These are phyloP conservation scores for Geosmithia morbida DNA, from an alignment of 2,329 filamentous ascomycete species.

Conservation along the genomic window DNA sequence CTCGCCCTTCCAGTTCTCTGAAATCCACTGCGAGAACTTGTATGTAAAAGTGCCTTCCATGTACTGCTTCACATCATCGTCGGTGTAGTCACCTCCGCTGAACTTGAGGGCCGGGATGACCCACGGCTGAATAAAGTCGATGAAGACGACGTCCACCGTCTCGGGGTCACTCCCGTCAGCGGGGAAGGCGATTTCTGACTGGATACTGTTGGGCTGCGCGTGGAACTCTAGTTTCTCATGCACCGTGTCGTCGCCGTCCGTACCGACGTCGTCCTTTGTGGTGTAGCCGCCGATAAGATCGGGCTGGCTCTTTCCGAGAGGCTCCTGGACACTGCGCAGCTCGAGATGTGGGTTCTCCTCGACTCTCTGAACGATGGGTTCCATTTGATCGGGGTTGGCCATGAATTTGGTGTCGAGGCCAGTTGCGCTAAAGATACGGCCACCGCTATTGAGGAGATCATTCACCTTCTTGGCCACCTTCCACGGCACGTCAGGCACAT, in stretches of 20 bases:
- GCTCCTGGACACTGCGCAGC: conserved; percentile 10
- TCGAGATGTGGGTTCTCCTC: conserved; percentile 14
- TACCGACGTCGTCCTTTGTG: conserved; percentile 69
- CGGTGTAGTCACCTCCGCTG: conserved; percentile 33
- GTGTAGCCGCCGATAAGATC: conserved; percentile 61
- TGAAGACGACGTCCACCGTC: conserved; percentile 75
- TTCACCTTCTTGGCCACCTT: conserved; percentile 55
- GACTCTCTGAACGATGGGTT: conserved; percentile 5
- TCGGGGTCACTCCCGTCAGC: conserved; percentile 38
- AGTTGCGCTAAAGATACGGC: conserved; percentile 27
- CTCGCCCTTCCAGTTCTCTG: conserved; percentile 38
- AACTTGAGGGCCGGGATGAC: conserved; percentile 60
- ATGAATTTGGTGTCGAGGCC: conserved; percentile 28
- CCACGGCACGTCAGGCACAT: conserved; percentile 71
- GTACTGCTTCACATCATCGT: conserved; percentile 34
- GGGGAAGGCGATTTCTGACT: conserved; percentile 51
- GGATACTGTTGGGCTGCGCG: conserved; percentile 69
- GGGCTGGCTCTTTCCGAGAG: conserved; percentile 19
- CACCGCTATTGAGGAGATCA: conserved; percentile 39
- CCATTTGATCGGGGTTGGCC: conserved; percentile 31
- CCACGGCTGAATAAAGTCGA: conserved; percentile 82
- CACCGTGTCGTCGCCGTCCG: conserved; percentile 80
- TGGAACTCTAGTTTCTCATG: conserved; percentile 66
- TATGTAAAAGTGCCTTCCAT: conserved; percentile 40
- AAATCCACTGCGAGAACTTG: conserved; percentile 41